Evolutionary conservation across 2,329 filamentous ascomycete genomes (phyloP), one percentile per base, ranked within the genome.

Genomic region (Aspergillaceae sp.): DNA sequence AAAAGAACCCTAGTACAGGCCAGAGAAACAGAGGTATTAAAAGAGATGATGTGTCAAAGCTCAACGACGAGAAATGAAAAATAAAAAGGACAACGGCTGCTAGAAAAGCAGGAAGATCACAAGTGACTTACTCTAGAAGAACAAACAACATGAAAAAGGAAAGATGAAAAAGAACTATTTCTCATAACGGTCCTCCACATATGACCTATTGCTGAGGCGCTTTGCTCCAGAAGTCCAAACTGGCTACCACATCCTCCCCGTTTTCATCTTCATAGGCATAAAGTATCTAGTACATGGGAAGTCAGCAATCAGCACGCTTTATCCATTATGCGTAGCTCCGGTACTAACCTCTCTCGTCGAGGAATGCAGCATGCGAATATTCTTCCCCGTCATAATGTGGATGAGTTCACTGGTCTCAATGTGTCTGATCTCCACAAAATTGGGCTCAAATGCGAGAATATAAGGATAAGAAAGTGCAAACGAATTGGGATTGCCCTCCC

Each of bases 211-310:
- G 56, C 47, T 61, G 62, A 27, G 63, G 60, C 10, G 36, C 19
- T 53, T 74, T 82, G 72, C 82, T 87, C 91, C 91, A 98, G 74
- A 98, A 98, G 71, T 98, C 92, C 63, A 98, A 80, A 51, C 88
- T 89, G 57, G 92, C 89, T 52, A 98, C 86, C 44, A 95, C 83
- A 63, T 98, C 92, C 63, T 94, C 87, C 56, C 92, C 91, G 54
- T 81, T 75, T 66, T 98, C 92, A 61, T 97, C 91, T 73, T 98
- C 92, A 65, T 96, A 96, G 42, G 92, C 91, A 69, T 96, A 97
- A 44, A 98, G 71, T 57, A 98, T 97, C 92, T 98, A 60, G 30
- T 32, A 32, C 30, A 27, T 26, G 37, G 44, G 10, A 44, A 54
- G 61, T 64, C 43, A 69, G 58, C 29, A 51, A n/a, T 40, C 5